Percentiles rank a stretch among this genome's conserved stretches.
These are phyloP conservation scores for Nothophaeocryptopus gaeumannii DNA, from an alignment of 2,329 filamentous ascomycete genomes.

Conservation along the genomic window DNA sequence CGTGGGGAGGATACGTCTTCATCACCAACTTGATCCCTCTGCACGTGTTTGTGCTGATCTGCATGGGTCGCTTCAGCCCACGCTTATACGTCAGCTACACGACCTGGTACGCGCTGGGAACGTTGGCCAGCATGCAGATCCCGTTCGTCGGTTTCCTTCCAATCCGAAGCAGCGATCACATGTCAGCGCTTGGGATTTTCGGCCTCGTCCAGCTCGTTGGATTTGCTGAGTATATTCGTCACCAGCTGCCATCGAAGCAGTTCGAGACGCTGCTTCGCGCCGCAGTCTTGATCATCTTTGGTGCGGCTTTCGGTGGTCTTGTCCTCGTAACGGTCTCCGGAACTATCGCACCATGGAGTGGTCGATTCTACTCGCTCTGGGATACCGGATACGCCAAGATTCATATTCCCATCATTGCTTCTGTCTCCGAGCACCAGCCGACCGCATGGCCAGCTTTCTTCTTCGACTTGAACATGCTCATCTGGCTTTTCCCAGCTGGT, in stretches of 20 bases:
- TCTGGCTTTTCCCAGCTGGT: conserved; percentile 98
- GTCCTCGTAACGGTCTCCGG: conserved; percentile 79
- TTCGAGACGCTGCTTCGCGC: conserved; percentile 86
- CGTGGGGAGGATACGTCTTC: conserved; percentile 99
- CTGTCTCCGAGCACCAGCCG: conserved; percentile 98
- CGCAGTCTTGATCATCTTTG: conserved; percentile 71
- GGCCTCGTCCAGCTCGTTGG: conserved; percentile 90
- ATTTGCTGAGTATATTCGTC: conserved; percentile 85
- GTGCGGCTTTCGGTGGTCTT: conserved; percentile 70
- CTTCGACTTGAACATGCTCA: conserved; percentile 96
- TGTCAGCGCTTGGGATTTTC: conserved; percentile 94
- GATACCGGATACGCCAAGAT: conserved; percentile 99
- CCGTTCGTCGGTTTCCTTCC: conserved; percentile 97
- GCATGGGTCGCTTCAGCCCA: conserved; percentile 94
- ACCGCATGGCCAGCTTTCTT: conserved; percentile 99
- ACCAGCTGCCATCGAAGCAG: conserved; percentile 85
- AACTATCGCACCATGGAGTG: conserved; percentile 94
- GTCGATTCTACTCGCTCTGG: conserved; percentile 98
- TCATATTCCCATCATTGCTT: conserved; percentile 98
- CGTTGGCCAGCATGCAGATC: conserved; percentile 97
- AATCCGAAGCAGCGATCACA: conserved; percentile 95
- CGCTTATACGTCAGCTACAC: conserved; percentile 95
- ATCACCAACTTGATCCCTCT: conserved; percentile 96
- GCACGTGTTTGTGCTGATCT: conserved; percentile 88
- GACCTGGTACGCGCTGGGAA: conserved; percentile 96